Evolutionary conservation across 2,329 filamentous ascomycete species (phyloP).

Genomic region (Aureobasidium melanogenum): DNA sequence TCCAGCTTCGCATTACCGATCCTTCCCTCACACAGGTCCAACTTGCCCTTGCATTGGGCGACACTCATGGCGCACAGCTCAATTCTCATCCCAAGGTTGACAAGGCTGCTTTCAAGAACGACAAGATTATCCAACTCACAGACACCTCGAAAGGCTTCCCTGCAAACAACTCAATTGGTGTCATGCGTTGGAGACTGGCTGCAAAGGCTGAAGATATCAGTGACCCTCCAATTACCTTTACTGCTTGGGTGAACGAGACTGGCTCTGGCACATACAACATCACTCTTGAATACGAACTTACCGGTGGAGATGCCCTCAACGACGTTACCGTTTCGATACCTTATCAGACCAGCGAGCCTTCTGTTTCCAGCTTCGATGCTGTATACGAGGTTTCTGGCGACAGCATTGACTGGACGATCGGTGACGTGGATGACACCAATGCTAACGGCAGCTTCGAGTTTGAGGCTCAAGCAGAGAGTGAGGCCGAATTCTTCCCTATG

Average conservation of each 20-base stretch:
- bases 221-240: conserved; percentile 87
- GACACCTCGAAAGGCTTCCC: conserved; percentile 85
- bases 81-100: conserved; percentile 96
- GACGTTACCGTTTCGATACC: conserved; percentile 86
- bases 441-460: conserved; percentile 87
- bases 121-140: conserved; percentile 80
- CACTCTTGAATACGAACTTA: conserved; percentile 92
- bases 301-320: conserved; percentile 65
- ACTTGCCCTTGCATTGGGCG: conserved; percentile 65
- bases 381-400: conserved; percentile 91
- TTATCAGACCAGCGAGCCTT: conserved; percentile 74
- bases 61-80: conserved; percentile 81
- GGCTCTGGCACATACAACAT: conserved; percentile 73
- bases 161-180: conserved; percentile 84
- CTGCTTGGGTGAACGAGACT: conserved; percentile 92
- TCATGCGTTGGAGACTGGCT: conserved; percentile 83
- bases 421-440: conserved; percentile 74
- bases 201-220: conserved; percentile 72
- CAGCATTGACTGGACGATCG: conserved; percentile 88
- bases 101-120: conserved; percentile 72
- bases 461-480: conserved; percentile 76
- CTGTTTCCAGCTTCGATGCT: conserved; percentile 86
- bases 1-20: conserved; percentile 85
- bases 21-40: conserved; percentile 85
- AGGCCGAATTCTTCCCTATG: conserved; percentile 98